Conservation (phyloP, 441 rosid species). For the Heliophila coronopifolia region DNA sequence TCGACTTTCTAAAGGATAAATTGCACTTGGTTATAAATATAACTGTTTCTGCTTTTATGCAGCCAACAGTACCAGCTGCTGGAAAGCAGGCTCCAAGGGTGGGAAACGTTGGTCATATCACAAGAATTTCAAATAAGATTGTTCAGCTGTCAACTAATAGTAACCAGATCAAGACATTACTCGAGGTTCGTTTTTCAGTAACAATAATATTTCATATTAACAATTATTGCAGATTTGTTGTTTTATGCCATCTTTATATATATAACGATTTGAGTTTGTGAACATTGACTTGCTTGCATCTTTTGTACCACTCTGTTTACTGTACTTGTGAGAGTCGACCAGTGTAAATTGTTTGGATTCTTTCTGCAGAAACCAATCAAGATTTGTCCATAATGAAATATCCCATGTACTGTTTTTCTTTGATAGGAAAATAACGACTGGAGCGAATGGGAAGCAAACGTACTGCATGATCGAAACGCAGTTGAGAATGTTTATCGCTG, state of each 20-base stretch:
- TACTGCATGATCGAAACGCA: constrained; percentile 69
- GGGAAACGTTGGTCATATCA: constrained; percentile 85
- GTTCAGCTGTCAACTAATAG: constrained; percentile 63
- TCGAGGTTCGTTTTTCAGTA: constrained; percentile 57
- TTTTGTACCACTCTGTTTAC: constrained; percentile 6
- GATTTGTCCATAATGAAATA: background rate
- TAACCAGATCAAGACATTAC: constrained; percentile 49
- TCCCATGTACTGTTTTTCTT: background rate
- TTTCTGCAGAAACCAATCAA: background rate
- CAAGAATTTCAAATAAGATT: constrained; percentile 77
- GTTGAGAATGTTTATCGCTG: constrained; percentile 87
- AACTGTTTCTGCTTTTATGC: constrained; percentile 25
- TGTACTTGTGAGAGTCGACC: background rate
- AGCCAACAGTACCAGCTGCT: constrained; percentile 79
- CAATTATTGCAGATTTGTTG: background rate
- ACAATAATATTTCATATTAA: background rate
- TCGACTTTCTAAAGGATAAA: background rate
- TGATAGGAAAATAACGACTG: constrained; percentile 68
- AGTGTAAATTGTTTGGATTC: background rate
- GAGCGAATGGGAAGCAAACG: constrained; percentile 72
- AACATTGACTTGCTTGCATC: background rate
- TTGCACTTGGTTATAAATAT: constrained; percentile 7
- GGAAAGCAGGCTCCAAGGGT: constrained; percentile 70
- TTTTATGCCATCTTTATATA: background rate
- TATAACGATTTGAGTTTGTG: background rate